Percentiles rank a stretch among this genome's conserved stretches.
These are phyloP conservation scores for Neocatenulostroma microsporum DNA, from an alignment of 2,329 filamentous ascomycete genomes.

Conservation along the genomic window DNA sequence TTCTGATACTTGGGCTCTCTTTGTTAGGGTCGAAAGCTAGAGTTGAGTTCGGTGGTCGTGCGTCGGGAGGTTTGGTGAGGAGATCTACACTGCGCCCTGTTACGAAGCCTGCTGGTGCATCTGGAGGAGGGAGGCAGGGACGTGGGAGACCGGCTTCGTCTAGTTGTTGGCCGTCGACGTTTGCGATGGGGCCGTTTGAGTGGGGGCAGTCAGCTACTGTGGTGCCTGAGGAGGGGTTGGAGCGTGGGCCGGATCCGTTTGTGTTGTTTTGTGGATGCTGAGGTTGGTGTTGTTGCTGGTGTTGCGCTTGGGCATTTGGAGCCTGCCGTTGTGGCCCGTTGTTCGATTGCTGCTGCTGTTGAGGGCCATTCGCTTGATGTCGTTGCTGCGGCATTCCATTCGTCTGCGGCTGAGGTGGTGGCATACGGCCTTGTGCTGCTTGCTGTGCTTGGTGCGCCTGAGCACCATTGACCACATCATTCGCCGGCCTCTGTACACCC, in stretches of 20 bases:
- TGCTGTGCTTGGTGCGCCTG: too few relatives aligned
- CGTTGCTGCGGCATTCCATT: conserved; percentile 15
- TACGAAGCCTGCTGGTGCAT: conserved; percentile 38
- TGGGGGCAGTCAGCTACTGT: conserved; percentile 17
- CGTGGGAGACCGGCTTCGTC: conserved; percentile 12
- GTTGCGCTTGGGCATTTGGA: conserved; percentile 14
- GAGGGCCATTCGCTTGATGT: conserved; percentile 9
- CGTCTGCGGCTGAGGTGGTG: conserved; percentile 6
- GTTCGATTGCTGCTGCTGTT: conserved; percentile 7
- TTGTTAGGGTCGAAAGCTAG: conserved; percentile 42
- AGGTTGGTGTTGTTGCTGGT: conserved; percentile 7
- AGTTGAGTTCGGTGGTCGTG: conserved; percentile 23
- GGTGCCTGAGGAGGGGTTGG: conserved; percentile 25
- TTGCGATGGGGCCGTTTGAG: conserved; percentile 10
- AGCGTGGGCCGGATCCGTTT: conserved; percentile 16
- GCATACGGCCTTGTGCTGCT: not conserved
- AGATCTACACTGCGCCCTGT: conserved; percentile 38
- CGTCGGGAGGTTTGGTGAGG: conserved; percentile 29
- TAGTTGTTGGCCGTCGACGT: conserved; percentile 5
- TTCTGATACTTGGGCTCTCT: conserved; percentile 68
- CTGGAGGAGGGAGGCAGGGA: conserved; percentile 22
- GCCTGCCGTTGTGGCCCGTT: not conserved
- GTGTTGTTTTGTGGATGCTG: conserved; percentile 13
- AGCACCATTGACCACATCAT: conserved; percentile 9
- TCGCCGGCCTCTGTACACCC: conserved; percentile 15